Evolutionary conservation across 768 basidiomycete species (phyloP).

Genomic region (Myochromella boudieri): DNA sequence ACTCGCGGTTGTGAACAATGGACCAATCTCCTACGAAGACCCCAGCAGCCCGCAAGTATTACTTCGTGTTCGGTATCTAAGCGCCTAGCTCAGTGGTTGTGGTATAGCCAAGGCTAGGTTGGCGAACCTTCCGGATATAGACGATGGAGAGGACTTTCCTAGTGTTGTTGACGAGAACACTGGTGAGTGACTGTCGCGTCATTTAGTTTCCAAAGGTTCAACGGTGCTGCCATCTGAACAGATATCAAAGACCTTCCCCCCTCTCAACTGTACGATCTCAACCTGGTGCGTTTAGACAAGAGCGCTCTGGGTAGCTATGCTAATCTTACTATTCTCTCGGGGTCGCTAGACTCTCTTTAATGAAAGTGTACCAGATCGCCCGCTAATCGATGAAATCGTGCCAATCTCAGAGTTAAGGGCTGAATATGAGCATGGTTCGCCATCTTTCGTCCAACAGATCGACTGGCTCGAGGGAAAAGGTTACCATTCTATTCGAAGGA

Average conservation of each 20-base stretch:
- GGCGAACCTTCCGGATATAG: slow-evolving; percentile 17
- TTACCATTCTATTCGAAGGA: slow-evolving; percentile 64
- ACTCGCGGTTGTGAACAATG: slow-evolving; percentile 1
- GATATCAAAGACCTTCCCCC: slow-evolving; percentile 11
- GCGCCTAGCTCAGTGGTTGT: not conserved
- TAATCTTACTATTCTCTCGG: not conserved
- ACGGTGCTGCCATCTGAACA: not conserved
- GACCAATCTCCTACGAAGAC: not conserved
- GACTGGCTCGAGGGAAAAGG: slow-evolving; percentile 65
- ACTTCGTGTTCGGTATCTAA: not conserved
- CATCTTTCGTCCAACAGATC: slow-evolving; percentile 70
- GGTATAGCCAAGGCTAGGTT: slow-evolving; percentile 14
- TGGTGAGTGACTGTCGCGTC: not conserved
- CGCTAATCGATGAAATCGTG: slow-evolving; percentile 54
- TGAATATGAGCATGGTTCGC: slow-evolving; percentile 66
- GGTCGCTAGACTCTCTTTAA: slow-evolving; percentile 23
- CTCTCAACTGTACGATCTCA: slow-evolving; percentile 22
- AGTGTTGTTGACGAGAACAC: slow-evolving; percentile 6
- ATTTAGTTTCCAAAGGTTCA: not conserved
- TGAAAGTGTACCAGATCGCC: slow-evolving; percentile 39
- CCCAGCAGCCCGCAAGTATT: slow-evolving; percentile 17
- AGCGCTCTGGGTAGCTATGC: too few relatives aligned
- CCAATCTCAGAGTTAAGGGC: slow-evolving; percentile 54
- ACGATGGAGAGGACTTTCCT: slow-evolving; percentile 7
- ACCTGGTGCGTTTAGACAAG: slow-evolving; percentile 22